phyloP scores from a whole-genome alignment of 2,329 filamentous ascomycete species.

The Tolypocladium endophyticum region DNA sequence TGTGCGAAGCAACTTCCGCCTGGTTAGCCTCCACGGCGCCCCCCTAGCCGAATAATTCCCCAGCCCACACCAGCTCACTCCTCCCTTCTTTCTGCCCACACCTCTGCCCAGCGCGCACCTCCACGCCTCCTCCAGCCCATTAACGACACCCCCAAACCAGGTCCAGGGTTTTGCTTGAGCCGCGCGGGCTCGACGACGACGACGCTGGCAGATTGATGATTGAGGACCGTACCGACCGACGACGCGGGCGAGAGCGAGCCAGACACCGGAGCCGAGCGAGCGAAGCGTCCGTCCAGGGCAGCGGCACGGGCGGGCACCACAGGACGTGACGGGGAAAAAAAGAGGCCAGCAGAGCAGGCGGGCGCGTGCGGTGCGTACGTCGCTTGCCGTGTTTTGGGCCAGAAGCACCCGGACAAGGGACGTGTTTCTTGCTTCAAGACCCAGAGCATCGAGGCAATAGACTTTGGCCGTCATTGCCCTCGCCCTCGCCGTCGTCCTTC shows the following conservation, averaged over 20 bases:
- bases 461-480: not conserved
- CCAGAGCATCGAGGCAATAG: not conserved
- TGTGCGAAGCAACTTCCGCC: not conserved
- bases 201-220: slow-evolving; percentile 3
- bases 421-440: not conserved
- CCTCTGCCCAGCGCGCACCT: slow-evolving; percentile 22
- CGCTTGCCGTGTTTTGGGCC: not conserved
- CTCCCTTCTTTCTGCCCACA: slow-evolving; percentile 20
- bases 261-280: not conserved
- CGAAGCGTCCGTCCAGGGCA: not conserved
- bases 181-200: slow-evolving; percentile 6
- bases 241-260: slow-evolving; percentile 1
- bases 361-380: not conserved
- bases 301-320: not conserved
- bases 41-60: slow-evolving; percentile 9
- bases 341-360: not conserved
- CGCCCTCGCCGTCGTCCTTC: not conserved
- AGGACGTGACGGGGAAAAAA: not conserved
- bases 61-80: slow-evolving; percentile 13
- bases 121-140: slow-evolving; percentile 29
- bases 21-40: too few relatives aligned
- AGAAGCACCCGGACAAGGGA: not conserved
- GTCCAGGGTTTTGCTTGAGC: slow-evolving; percentile 15
- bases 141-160: slow-evolving; percentile 29
- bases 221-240: not conserved